Conservation (phyloP, 176 grass and related monocot species). For the Zoysia pacifica region DNA sequence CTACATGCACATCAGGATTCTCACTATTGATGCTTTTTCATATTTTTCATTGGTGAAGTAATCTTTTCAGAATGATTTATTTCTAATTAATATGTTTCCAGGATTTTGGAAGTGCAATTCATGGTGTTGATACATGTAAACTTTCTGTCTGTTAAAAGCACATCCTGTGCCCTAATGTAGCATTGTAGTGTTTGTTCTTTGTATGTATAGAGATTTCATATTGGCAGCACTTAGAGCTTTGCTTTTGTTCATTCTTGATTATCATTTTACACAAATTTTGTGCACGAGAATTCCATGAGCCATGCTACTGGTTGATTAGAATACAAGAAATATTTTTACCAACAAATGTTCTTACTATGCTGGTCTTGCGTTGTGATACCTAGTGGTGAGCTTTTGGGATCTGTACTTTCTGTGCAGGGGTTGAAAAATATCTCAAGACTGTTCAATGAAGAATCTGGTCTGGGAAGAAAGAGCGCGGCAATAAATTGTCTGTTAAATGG, state of each 20-base stretch:
- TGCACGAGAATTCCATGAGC: neutral
- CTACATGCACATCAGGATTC: too few relatives aligned
- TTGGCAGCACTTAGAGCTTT: neutral
- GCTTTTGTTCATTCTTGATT: neutral
- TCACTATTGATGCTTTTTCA: too few relatives aligned
- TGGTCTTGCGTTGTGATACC: neutral
- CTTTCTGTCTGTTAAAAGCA: constrained; percentile 37
- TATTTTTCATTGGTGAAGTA: too few relatives aligned
- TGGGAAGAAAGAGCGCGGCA: constrained; percentile 67
- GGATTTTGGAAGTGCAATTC: constrained; percentile 92
- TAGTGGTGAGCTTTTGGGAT: constrained; percentile 2
- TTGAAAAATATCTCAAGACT: constrained; percentile 89
- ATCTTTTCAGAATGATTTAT: too few relatives aligned
- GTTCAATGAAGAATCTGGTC: constrained; percentile 81
- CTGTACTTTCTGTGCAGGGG: constrained; percentile 47
- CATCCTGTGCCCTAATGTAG: constrained; percentile 6
- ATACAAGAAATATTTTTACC: neutral
- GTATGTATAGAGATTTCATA: constrained; percentile 1
- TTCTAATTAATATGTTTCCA: constrained; percentile 35
- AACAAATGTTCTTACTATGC: neutral
- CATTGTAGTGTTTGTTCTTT: neutral
- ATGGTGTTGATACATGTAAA: constrained; percentile 77
- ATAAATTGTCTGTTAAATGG: constrained; percentile 75
- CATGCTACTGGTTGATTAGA: neutral
- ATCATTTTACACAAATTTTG: neutral